Evolutionary conservation across 306 rosid genomes (phyloP).

Genomic region (Prunus armeniaca): DNA sequence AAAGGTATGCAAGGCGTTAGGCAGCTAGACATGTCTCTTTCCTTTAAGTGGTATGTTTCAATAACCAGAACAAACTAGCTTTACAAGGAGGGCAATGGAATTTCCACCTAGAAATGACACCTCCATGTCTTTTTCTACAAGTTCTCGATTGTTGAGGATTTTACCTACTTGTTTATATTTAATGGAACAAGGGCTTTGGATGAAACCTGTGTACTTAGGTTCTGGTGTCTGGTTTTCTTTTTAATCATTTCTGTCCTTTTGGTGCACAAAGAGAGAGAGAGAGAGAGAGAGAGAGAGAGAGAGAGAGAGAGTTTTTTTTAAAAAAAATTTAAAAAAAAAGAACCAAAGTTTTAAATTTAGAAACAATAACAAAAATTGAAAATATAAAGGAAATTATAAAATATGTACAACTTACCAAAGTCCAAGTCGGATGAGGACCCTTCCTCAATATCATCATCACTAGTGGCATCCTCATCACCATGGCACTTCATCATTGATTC

Average conservation of each 20-base stretch:
- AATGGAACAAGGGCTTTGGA: background rate
- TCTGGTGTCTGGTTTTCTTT: background rate
- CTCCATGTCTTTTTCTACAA: background rate
- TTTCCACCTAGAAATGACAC: background rate
- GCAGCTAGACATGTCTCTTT: background rate
- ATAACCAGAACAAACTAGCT: background rate
- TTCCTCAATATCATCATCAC: conserved; percentile 51
- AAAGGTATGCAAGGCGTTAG: background rate
- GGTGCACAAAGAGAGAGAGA: background rate
- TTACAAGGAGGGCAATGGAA: background rate
- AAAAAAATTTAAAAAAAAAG: no score
- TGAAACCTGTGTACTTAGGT: background rate
- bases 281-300: no score
- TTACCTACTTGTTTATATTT: background rate
- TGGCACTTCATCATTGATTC: conserved; percentile 67
- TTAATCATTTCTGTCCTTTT: background rate
- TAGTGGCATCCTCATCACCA: conserved; percentile 38
- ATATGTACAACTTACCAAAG: conserved; percentile 52
- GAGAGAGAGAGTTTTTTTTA: background rate
- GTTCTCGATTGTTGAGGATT: background rate
- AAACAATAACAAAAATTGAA: background rate
- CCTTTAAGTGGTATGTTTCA: background rate
- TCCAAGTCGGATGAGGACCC: conserved; percentile 77
- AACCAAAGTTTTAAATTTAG: no score
- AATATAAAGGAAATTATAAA: background rate